Conservation (phyloP, 257 asterid species). For the Solanum megistacrolobum region DNA sequence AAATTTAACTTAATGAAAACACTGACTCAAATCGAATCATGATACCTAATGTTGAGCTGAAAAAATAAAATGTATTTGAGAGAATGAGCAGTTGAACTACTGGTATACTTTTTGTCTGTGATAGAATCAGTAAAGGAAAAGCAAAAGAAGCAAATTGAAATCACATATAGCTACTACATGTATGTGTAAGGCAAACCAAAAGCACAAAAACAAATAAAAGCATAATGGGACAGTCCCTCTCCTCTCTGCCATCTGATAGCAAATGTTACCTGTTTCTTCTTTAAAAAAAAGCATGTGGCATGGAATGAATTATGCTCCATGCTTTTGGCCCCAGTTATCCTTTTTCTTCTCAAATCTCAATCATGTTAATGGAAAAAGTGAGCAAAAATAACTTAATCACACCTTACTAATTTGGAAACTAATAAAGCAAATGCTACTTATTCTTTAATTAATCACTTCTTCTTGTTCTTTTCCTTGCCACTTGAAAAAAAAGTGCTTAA, state of each 20-base stretch:
- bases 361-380: background rate
- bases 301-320: background rate
- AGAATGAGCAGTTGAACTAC: background rate
- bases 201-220: background rate
- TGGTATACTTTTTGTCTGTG: background rate
- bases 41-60: background rate
- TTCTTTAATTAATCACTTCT: constrained; percentile 15
- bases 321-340: constrained; percentile 5
- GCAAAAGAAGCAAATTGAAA: background rate
- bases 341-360: background rate
- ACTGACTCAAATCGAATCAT: background rate
- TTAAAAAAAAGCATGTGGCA: background rate
- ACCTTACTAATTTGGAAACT: background rate
- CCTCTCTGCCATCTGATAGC: constrained; percentile 3
- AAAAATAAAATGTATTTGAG: too few relatives aligned
- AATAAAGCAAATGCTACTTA: background rate
- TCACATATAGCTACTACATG: background rate
- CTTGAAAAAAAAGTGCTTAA: constrained; percentile 59
- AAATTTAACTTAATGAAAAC: background rate
- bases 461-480: constrained; percentile 55
- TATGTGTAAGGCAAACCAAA: background rate
- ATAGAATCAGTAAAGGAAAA: background rate
- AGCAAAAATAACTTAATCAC: background rate
- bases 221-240: background rate
- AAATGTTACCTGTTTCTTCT: constrained; percentile 21